Evolutionary conservation across 1,284 basidiomycete genomes (phyloP), one percentile per base, ranked within the genome.

Genomic region (Cystobasidiaceae sp.): DNA sequence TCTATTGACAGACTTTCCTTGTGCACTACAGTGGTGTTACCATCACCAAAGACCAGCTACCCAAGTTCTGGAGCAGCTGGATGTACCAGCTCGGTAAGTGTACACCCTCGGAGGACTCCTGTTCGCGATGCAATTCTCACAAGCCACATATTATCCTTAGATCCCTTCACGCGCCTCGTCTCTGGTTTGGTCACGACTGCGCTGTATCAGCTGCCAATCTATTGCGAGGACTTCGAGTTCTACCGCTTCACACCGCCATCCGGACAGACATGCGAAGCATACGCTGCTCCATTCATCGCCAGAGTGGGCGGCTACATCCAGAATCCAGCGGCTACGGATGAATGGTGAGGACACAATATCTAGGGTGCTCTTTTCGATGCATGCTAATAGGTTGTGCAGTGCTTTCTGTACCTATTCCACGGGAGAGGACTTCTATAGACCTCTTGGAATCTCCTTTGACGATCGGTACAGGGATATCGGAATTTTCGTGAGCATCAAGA

Each of bases 301-400:
- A 78, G 77, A 2, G 82, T 83, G 70, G 85, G 85, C 3, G 93
- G 90, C 0, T 96, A 96, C 78, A 76, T 96, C 41, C 81, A 87
- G 69, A 88, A 93, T 75, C 82, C 83, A 0, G 78, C 80, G 54
- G 87, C 81, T 7, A 86, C 83, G 0, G 58, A 74, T 1, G 72
- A 72, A 5, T 92, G n/a, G n/a, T n/a, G n/a, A n/a, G n/a, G n/a
- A n/a, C n/a, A n/a, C n/a, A n/a, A n/a, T n/a, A n/a, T n/a, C n/a
- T n/a, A n/a, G n/a, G n/a, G n/a, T n/a, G n/a, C n/a, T n/a, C n/a
- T n/a, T n/a, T n/a, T n/a, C n/a, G n/a, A n/a, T n/a, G n/a, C n/a
- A n/a, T n/a, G n/a, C n/a, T n/a, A n/a, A n/a, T n/a, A n/a, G n/a
- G n/a, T n/a, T n/a, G n/a, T n/a, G n/a, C n/a, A n/a, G 90, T 75